Conservation (phyloP, 805 yeast genomes). For the Wickerhamomyces alni region DNA sequence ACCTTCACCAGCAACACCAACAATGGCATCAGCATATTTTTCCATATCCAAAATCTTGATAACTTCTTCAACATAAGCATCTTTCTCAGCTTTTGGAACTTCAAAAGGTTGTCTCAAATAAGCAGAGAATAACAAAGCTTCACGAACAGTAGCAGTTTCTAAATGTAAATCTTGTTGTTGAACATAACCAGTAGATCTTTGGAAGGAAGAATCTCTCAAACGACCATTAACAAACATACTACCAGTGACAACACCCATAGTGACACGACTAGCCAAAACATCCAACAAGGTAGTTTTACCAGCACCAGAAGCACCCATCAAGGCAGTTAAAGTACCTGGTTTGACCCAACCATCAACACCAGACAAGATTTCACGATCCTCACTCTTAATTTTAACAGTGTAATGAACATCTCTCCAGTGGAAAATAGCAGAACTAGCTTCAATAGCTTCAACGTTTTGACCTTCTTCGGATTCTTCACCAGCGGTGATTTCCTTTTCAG, state of each 20-base stretch:
- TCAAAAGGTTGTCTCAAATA: slow-evolving; percentile 55
- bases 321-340: slow-evolving; percentile 76
- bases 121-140: slow-evolving; percentile 63
- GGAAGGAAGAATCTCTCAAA: slow-evolving; percentile 55
- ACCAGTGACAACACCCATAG: slow-evolving; percentile 66
- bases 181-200: slow-evolving; percentile 50
- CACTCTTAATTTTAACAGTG: slow-evolving; percentile 57
- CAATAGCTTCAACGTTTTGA: slow-evolving; percentile 22
- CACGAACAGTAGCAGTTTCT: slow-evolving; percentile 62
- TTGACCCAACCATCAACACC: slow-evolving; percentile 79
- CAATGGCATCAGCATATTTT: slow-evolving; percentile 62
- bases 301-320: slow-evolving; percentile 77
- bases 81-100: slow-evolving; percentile 49
- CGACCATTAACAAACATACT: slow-evolving; percentile 63
- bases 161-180: slow-evolving; percentile 75
- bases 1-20: slow-evolving; percentile 72
- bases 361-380: slow-evolving; percentile 52
- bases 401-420: slow-evolving; percentile 76
- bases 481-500: slow-evolving; percentile 22
- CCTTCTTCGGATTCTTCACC: slow-evolving; percentile 14
- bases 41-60: slow-evolving; percentile 60
- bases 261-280: slow-evolving; percentile 64
- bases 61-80: slow-evolving; percentile 59
- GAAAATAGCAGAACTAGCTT: slow-evolving; percentile 46
- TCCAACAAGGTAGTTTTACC: slow-evolving; percentile 74